Evolutionary conservation across 192 early-diverging fungal species (phyloP).

Genomic region (Gaertneriomyces sp.): DNA sequence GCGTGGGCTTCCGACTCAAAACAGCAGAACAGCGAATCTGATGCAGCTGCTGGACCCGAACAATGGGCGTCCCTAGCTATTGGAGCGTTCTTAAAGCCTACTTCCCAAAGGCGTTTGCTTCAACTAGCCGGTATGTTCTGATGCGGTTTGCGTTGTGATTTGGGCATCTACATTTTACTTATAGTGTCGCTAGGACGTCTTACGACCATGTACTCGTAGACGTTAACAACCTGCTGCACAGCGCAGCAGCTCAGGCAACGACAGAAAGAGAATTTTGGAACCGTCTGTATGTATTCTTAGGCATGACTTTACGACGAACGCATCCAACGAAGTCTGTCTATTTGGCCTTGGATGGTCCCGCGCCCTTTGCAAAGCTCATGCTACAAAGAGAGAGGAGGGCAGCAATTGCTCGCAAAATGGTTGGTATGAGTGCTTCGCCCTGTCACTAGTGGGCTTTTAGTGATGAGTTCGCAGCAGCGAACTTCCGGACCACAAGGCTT

Average conservation of each 20-base stretch:
- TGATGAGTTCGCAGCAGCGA: not conserved
- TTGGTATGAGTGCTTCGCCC: too few species aligned
- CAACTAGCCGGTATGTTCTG: not conserved
- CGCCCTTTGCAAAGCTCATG: conserved; percentile 1
- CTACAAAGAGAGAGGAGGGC: conserved; percentile 3
- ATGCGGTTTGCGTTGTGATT: not conserved
- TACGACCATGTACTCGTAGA: conserved; percentile 13
- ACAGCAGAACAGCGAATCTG: too few species aligned
- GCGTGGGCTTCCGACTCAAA: too few species aligned
- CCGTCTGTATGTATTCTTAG: not conserved
- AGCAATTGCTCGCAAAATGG: not conserved
- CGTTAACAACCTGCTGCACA: conserved; percentile 9
- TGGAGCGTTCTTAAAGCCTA: not conserved
- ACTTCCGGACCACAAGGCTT: conserved; percentile 2
- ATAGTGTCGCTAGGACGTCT: not conserved
- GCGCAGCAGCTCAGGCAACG: not conserved
- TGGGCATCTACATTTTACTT: not conserved
- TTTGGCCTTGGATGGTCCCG: conserved; percentile 8
- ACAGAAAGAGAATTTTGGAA: not conserved
- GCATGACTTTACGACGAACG: not conserved
- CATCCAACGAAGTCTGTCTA: not conserved
- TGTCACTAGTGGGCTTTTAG: too few species aligned
- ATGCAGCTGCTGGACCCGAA: too few species aligned
- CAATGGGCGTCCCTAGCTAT: conserved; percentile 3
- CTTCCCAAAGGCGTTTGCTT: not conserved